Evolutionary conservation across 495 filamentous ascomycete species (phyloP), one percentile per base, ranked within the genome.

Genomic region (Trichocladium uniseriatum): DNA sequence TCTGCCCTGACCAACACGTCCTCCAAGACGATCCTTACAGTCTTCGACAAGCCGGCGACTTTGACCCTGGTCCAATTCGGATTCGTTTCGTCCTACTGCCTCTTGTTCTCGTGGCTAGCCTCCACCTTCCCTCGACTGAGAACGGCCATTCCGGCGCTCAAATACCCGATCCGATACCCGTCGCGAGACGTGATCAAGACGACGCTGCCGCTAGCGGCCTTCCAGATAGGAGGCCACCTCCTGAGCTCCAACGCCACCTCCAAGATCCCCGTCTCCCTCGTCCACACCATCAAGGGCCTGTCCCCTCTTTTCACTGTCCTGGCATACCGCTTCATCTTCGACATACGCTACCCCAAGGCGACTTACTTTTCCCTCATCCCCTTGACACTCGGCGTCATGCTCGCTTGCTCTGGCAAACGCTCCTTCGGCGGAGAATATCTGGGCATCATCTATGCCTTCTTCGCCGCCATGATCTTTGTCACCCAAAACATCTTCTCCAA

Each of bases 401-500:
- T 99, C 50, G 92, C 92, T 13, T 99, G 92, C 58, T 94, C 89
- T 16, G 87, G 88, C 11, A 85, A 89, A 49, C 69, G 69, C 45
- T 56, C 58, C 1, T 84, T 94, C 50, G 83, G 78, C 18, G 92
- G 86, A 16, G 87, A 97, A 60, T 78, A 95, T 54, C 77, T 90
- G 34, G 92, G 92, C 10, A 85, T 99, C 19, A 53, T 89, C 13
- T 90, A 86, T 59, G 94, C 92, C 22, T 81, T 97, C 29, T 70
- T 86, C 15, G 88, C 84, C 22, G 86, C 94, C 31, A 69, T 97
- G 29, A 86, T 99, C 53, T 99, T 99, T 62, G 92, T 99, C 14
- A 94, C 89, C 0, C 92, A 99, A 62, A 99, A 99, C 61, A 99
- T 99, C 48, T 95, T 95, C 56, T 96, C 91, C 14, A 99, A 99